Evolutionary conservation across 352 stramenopile species (phyloP).

Genomic region (Phytophthora constricta): DNA sequence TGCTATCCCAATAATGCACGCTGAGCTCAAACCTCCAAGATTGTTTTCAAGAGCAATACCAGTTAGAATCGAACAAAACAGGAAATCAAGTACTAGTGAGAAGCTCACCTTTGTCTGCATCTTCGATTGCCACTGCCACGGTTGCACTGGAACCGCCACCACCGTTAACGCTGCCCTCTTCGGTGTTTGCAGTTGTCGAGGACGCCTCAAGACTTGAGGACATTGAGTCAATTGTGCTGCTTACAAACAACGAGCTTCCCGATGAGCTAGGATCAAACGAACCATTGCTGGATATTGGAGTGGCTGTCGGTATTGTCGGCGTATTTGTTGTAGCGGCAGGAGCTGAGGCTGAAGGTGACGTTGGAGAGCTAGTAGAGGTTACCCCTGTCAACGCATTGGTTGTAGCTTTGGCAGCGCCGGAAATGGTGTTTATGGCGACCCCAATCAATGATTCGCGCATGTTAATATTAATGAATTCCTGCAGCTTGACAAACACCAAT

Average conservation of each 20-base stretch:
- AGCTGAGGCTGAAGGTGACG: neutral
- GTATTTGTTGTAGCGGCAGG: conserved; percentile 1
- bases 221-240: too few relatives aligned
- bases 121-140: too few relatives aligned
- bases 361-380: neutral
- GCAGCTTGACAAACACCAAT: conserved; percentile 3
- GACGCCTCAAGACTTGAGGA: neutral
- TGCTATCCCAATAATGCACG: neutral
- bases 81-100: neutral
- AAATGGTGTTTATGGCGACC: conserved; percentile 9
- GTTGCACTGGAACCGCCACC: neutral
- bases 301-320: conserved; percentile 4
- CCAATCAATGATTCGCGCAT: conserved; percentile 18
- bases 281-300: neutral
- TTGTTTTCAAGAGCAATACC: neutral
- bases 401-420: conserved; percentile 4
- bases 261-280: neutral
- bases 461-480: neutral
- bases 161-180: neutral
- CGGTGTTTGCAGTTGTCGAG: neutral
- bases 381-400: conserved; percentile 9
- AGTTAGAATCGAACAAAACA: neutral
- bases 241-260: neutral
- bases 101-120: neutral
- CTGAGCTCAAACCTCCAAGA: neutral